These are phyloP conservation scores for Aspergillus panamensis DNA, from an alignment of 495 filamentous ascomycete genomes.

Conservation along the genomic window DNA sequence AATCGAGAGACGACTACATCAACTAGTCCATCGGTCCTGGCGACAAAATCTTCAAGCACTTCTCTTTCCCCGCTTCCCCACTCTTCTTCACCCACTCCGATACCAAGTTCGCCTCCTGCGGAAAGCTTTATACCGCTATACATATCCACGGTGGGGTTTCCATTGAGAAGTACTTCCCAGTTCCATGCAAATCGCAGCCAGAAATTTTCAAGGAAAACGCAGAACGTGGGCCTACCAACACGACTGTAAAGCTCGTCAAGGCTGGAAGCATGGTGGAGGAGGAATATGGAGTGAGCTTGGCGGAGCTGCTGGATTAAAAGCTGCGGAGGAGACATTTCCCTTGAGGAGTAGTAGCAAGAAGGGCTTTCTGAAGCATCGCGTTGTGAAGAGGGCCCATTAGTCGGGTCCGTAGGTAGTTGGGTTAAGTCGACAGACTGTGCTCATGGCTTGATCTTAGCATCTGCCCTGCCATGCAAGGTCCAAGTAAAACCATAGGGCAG, in stretches of 20 bases:
- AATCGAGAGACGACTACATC: constrained; percentile 86
- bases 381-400: constrained; percentile 23
- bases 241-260: constrained; percentile 63
- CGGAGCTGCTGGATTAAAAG: constrained; percentile 76
- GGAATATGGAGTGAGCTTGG: constrained; percentile 78
- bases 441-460: constrained; percentile 19
- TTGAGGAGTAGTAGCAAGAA: constrained; percentile 70
- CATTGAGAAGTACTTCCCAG: constrained; percentile 88
- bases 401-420: constrained; percentile 38
- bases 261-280: constrained; percentile 76
- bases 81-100: constrained; percentile 92
- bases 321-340: constrained; percentile 80
- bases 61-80: constrained; percentile 88
- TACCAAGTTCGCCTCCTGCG: constrained; percentile 83
- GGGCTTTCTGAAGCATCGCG: constrained; percentile 20
- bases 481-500: constrained; percentile 6
- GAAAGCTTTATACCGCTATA: constrained; percentile 86
- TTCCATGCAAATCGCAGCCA: constrained; percentile 77
- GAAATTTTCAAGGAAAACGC: constrained; percentile 65
- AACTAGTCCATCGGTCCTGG: constrained; percentile 61
- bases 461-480: constrained; percentile 13
- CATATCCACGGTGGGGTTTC: constrained; percentile 76
- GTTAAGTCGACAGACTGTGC: constrained; percentile 71
- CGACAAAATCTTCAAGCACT: constrained; percentile 79
- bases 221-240: constrained; percentile 58